Conservation (phyloP, 345 rosid species). For the Populus simonii region DNA sequence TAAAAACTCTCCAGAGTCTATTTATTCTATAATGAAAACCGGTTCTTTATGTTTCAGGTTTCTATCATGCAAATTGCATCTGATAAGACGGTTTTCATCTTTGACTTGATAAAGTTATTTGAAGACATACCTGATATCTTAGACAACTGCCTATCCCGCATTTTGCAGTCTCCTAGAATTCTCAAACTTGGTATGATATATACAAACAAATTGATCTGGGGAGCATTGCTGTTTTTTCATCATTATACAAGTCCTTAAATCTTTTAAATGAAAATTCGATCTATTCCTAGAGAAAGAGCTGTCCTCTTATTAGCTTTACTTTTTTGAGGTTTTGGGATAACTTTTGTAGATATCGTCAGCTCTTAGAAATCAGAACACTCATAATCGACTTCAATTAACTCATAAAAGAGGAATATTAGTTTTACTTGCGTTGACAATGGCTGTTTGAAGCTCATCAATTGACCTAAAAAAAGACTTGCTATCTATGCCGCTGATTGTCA, state of each 20-base stretch:
- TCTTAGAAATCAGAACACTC: neutral
- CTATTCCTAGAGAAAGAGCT: neutral
- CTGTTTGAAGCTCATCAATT: no score
- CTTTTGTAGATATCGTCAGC: neutral
- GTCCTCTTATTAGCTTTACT: neutral
- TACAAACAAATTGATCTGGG: conserved; percentile 5
- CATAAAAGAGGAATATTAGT: neutral
- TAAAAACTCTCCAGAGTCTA: neutral
- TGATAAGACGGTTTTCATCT: conserved; percentile 61
- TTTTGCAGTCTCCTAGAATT: conserved; percentile 65
- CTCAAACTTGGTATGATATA: conserved; percentile 72
- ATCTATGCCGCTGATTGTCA: no score
- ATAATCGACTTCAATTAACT: neutral
- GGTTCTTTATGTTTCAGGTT: conserved; percentile 54
- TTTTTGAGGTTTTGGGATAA: neutral
- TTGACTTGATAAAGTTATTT: conserved; percentile 83
- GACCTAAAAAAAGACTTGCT: no score
- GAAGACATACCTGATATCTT: conserved; percentile 57
- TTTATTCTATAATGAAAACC: conserved; percentile 8
- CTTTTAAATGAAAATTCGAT: neutral
- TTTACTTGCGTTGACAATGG: no score
- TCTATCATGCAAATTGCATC: conserved; percentile 92
- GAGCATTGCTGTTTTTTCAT: neutral
- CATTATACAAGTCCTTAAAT: neutral
- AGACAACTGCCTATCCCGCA: conserved; percentile 65